Evolutionary conservation across 1,284 basidiomycete species (phyloP).

Genomic region (Cryptococcus wingfieldii): DNA sequence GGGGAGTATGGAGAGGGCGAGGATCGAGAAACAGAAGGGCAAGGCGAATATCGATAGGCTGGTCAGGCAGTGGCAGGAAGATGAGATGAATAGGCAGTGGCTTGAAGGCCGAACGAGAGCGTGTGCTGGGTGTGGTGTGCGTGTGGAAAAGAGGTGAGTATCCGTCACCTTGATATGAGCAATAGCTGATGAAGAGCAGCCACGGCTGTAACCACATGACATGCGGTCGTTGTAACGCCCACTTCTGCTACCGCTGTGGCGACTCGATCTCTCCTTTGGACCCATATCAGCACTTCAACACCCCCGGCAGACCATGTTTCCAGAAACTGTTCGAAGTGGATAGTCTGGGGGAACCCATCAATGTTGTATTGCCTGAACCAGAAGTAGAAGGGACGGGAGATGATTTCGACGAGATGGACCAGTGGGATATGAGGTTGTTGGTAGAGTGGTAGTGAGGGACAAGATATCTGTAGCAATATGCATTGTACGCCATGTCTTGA

Average conservation of each 20-base stretch:
- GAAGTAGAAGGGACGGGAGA: no score
- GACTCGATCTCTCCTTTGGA: slow-evolving; percentile 34
- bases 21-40: slow-evolving; percentile 35
- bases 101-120: slow-evolving; percentile 34
- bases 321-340: slow-evolving; percentile 44
- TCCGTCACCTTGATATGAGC: neutral
- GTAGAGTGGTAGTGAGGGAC: no score
- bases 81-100: slow-evolving; percentile 43
- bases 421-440: no score
- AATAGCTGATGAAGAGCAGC: slow-evolving; percentile 7
- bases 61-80: slow-evolving; percentile 35
- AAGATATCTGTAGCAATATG: no score
- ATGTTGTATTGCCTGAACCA: neutral
- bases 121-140: slow-evolving; percentile 43
- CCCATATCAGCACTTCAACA: slow-evolving; percentile 43
- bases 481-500: no score
- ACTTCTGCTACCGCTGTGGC: slow-evolving; percentile 48
- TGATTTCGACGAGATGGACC: no score
- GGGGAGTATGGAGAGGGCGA: slow-evolving; percentile 20
- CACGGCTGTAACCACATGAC: slow-evolving; percentile 50
- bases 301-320: slow-evolving; percentile 34
- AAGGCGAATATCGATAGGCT: slow-evolving; percentile 39
- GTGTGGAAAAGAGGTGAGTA: slow-evolving; percentile 41
- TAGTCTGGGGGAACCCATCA: slow-evolving; percentile 18
- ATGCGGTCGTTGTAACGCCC: slow-evolving; percentile 38